Base-by-base conservation (phyloP, 1,139 yeast genomes). In the Yarrowia galli region DNA sequence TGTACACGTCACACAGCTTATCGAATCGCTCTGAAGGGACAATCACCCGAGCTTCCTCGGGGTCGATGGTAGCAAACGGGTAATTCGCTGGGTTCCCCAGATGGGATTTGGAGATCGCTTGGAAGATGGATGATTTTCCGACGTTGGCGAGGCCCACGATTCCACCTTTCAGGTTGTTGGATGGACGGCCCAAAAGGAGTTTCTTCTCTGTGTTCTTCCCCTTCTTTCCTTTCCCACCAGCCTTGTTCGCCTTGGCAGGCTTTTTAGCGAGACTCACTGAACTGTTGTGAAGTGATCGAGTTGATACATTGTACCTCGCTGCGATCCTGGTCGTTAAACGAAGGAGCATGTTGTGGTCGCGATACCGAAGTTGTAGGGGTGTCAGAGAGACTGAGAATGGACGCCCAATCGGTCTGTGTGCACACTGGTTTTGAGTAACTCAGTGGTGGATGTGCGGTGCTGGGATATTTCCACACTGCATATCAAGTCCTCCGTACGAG, bases 41-140 rank as follows among this genome's bases (percentile, higher is more conserved):
- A 76, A 90, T 89, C 70, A 93, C 97, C 80, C 97, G 87, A 67
- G 99, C 98, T 83, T 95, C 99, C 83, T 95, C 99, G 66, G 99
- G 99, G 75, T 95, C 99, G 80, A 95, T 95, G 70, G 99, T 95
- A 69, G 99, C 99, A 78, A 93, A 95, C 46, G 99, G 99, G 79
- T 92, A 92, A 81, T 95, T 95, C 72, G 98, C 99, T 70, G 99
- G 98, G 67, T 93, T 95, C 75, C 99, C 99, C 75, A 95, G 85
- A 69, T 97, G 96, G 77, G 92, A 92, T 82, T 86, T 85, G 42
- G 98, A 92, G 71, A 93, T 87, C 43, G 88, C 86, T 75, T 86
- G 89, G 78, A 86, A 86, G 71, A 86, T 85, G 10, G 89, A 86
- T 0, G 98, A 93, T 81, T 95, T 95, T 77, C 99, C 99, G 72